Evolutionary conservation across 495 filamentous ascomycete species (phyloP).

Genomic region (Tetracladium setigerum): DNA sequence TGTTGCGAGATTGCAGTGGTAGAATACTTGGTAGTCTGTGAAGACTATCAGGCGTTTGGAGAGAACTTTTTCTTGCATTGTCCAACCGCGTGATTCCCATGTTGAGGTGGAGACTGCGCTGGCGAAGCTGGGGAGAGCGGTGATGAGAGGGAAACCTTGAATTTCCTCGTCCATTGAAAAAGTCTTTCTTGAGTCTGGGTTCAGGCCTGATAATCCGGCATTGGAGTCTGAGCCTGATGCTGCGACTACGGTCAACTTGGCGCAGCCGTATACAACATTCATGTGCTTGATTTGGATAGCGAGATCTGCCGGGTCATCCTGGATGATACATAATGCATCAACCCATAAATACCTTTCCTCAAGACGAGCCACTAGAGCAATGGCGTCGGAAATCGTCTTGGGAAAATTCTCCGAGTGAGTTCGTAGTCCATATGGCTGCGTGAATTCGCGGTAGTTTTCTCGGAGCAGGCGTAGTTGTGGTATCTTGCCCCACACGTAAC

Average conservation of each 20-base stretch:
- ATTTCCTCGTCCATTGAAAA: no score
- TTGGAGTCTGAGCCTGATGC: no score
- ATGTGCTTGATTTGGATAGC: slow-evolving; percentile 15
- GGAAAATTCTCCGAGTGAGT: slow-evolving; percentile 3
- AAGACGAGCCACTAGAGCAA: slow-evolving; percentile 8
- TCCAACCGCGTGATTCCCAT: slow-evolving; percentile 1
- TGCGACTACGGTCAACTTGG: slow-evolving; percentile 18
- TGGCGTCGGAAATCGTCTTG: slow-evolving; percentile 16
- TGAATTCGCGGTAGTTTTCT: neutral
- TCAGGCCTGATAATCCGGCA: no score
- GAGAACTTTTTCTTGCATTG: slow-evolving; percentile 2
- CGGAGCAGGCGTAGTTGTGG: neutral
- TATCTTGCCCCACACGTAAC: slow-evolving; percentile 14
- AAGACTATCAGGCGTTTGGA: neutral
- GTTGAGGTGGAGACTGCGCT: neutral
- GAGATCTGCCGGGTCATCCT: slow-evolving; percentile 17
- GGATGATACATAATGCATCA: slow-evolving; percentile 24
- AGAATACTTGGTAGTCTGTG: neutral
- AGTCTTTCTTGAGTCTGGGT: neutral
- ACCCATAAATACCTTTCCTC: slow-evolving; percentile 22
- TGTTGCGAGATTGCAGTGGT: neutral
- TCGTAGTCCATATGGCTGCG: neutral
- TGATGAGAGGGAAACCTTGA: neutral
- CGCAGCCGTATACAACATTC: slow-evolving; percentile 18
- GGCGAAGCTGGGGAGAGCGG: neutral